phyloP scores from a whole-genome alignment of 1,139 yeast genomes.

The Yamadazyma friedrichii region DNA sequence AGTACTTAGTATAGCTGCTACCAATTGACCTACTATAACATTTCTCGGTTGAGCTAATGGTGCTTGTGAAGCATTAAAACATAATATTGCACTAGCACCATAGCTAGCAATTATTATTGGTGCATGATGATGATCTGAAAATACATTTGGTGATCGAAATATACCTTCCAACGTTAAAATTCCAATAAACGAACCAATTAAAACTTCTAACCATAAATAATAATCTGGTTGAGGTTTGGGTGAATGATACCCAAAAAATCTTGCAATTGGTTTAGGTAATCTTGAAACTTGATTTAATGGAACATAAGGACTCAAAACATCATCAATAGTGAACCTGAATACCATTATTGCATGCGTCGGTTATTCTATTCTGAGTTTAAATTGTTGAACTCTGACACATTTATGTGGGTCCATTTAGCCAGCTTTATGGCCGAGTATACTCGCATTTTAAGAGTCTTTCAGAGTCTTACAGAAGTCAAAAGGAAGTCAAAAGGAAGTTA shows the following conservation, averaged over 20 bases:
- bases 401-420: no score
- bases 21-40: conserved; percentile 55
- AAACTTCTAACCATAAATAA: conserved; percentile 46
- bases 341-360: conserved; percentile 37
- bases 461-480: no score
- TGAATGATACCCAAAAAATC: conserved; percentile 31
- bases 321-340: conserved; percentile 43
- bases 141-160: conserved; percentile 45
- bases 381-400: no score
- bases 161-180: conserved; percentile 51
- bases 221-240: conserved; percentile 37
- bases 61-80: conserved; percentile 54
- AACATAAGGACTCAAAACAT: conserved; percentile 24
- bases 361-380: no score
- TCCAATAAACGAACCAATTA: conserved; percentile 52
- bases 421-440: no score
- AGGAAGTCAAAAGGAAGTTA: no score
- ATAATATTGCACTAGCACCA: conserved; percentile 65
- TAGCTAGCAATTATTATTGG: conserved; percentile 61
- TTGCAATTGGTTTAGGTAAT: conserved; percentile 28
- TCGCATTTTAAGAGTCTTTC: no score
- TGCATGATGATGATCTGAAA: conserved; percentile 40
- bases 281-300: conserved; percentile 28
- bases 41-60: conserved; percentile 72
- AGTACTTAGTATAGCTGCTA: conserved; percentile 54